Percentiles rank a stretch among this genome's conserved stretches.
phyloP scores from a whole-genome alignment of 495 filamentous ascomycete species.

The Penicillium bialowiezense region DNA sequence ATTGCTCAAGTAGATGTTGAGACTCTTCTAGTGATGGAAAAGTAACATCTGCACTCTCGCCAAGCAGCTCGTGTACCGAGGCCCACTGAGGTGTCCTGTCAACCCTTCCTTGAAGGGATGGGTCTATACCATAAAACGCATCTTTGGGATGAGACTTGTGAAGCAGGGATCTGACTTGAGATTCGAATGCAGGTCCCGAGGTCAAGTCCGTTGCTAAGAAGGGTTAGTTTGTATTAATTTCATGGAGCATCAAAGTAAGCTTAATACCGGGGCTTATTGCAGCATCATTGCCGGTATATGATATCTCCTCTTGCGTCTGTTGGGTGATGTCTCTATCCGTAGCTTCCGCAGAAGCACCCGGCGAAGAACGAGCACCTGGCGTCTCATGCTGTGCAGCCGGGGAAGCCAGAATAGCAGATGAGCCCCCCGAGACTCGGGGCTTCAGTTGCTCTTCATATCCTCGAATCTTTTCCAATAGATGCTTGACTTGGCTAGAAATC shows the following conservation, averaged over 20 bases:
- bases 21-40: constrained; percentile 18
- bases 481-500: constrained; percentile 10
- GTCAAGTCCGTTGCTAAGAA: constrained; percentile 22
- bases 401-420: neutral
- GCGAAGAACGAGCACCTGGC: neutral
- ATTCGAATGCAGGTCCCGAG: constrained; percentile 23
- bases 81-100: constrained; percentile 2
- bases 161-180: constrained; percentile 21
- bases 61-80: constrained; percentile 6
- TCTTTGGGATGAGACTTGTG: constrained; percentile 4
- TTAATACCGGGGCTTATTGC: constrained; percentile 19
- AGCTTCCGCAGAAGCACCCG: neutral
- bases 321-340: neutral
- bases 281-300: constrained; percentile 4
- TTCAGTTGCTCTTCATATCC: constrained; percentile 15
- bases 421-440: neutral
- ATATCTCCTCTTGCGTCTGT: neutral
- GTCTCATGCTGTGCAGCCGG: neutral
- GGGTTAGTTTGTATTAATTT: too few relatives aligned
- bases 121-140: neutral
- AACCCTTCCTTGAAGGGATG: neutral
- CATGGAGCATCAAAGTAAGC: too few relatives aligned
- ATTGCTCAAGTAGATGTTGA: constrained; percentile 22
- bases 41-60: constrained; percentile 2
- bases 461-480: constrained; percentile 14